Evolutionary conservation across 257 asterid species (phyloP).

Genomic region (Solanum tarijense): DNA sequence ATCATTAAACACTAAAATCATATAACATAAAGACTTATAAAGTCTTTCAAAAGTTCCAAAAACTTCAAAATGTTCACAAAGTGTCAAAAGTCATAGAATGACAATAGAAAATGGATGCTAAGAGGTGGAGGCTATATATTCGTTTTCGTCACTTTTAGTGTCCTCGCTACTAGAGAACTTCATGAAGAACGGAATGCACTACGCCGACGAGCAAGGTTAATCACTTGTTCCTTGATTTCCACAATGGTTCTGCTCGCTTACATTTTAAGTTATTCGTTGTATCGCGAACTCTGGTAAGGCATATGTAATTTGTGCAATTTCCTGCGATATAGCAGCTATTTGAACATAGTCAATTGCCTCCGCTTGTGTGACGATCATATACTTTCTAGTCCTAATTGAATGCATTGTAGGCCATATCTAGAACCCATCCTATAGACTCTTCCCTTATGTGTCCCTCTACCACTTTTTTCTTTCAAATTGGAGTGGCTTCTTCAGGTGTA

Average conservation of each 20-base stretch:
- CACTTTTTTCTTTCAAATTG: background rate
- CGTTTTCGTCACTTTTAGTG: background rate
- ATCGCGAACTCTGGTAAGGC: background rate
- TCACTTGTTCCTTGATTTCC: background rate
- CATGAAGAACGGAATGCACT: background rate
- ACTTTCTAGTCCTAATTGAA: background rate
- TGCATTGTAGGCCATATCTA: background rate
- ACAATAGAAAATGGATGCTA: no score
- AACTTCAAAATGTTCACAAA: no score
- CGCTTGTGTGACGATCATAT: background rate
- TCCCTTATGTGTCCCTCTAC: background rate
- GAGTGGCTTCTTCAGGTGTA: background rate
- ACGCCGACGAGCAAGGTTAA: background rate
- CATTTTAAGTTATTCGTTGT: background rate
- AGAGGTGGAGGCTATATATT: no score
- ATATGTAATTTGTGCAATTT: background rate
- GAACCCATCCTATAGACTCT: background rate
- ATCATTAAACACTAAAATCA: no score
- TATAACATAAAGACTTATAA: no score
- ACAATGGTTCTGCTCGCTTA: background rate
- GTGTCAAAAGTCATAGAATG: no score
- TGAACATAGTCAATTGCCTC: background rate
- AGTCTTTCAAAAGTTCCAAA: no score
- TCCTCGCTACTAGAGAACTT: background rate
- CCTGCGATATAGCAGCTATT: background rate